These are phyloP conservation scores for Oryza punctata DNA, from an alignment of 176 grass and related monocot genomes.

Conservation along the genomic window DNA sequence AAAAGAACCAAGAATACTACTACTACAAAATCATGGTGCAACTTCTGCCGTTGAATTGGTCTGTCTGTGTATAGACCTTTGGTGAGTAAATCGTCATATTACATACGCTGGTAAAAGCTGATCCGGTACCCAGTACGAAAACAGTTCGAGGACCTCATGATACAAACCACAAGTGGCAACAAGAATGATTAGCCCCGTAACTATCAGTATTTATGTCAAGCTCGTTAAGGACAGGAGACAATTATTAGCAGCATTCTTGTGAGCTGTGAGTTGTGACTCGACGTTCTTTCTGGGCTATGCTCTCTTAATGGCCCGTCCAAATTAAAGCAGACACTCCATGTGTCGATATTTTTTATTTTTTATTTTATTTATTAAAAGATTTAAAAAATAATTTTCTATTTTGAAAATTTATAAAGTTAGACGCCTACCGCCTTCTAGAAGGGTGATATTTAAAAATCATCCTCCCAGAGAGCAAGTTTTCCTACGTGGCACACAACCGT, in stretches of 20 bases:
- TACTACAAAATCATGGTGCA: too few species aligned
- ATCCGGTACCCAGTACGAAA: neutral
- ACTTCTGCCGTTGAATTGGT: neutral
- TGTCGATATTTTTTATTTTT: too few species aligned
- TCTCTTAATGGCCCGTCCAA: neutral
- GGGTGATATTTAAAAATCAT: too few species aligned
- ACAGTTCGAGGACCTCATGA: neutral
- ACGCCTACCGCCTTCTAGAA: too few species aligned
- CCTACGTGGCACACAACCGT: too few species aligned
- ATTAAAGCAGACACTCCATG: neutral
- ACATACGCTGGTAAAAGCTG: neutral
- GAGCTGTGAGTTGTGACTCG: neutral
- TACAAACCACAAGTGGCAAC: neutral
- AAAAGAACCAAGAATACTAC: neutral
- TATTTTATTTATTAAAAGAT: too few species aligned
- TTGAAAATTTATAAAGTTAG: too few species aligned
- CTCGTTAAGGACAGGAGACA: neutral
- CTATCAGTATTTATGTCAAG: neutral
- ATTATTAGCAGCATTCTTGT: neutral
- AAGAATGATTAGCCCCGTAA: neutral
- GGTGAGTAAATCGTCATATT: neutral
- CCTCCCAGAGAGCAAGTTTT: too few species aligned
- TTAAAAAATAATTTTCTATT: too few species aligned
- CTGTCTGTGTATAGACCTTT: neutral
- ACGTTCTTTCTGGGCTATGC: neutral